A percentile compares a stretch with the other conserved stretches of the same genome.
Evolutionary conservation across 768 basidiomycete genomes (phyloP).

Genomic region (Mrakia blollopis): DNA sequence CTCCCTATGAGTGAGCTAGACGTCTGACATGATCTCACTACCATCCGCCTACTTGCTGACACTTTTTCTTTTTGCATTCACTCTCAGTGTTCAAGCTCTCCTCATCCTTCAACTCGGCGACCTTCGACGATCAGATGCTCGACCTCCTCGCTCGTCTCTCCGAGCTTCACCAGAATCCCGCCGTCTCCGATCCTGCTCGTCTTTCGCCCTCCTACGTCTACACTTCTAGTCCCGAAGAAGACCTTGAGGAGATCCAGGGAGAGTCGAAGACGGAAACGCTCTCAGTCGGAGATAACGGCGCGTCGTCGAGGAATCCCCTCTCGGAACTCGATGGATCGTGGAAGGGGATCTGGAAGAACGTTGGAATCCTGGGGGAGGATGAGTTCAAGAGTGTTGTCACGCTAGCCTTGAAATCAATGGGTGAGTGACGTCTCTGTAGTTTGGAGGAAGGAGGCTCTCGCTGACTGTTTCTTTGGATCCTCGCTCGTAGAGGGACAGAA

Average conservation of each 20-base stretch:
- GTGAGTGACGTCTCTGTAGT: slow-evolving; percentile 32
- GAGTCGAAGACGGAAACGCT: slow-evolving; percentile 31
- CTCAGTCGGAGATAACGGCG: slow-evolving; percentile 30
- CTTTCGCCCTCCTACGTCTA: slow-evolving; percentile 27
- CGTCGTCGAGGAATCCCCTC: neutral
- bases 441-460: slow-evolving; percentile 45
- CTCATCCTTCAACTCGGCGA: slow-evolving; percentile 82
- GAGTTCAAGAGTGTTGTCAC: slow-evolving; percentile 84
- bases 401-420: slow-evolving; percentile 72
- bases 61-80: too few species aligned
- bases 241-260: slow-evolving; percentile 35
- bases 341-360: slow-evolving; percentile 53
- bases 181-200: slow-evolving; percentile 25
- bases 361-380: slow-evolving; percentile 75
- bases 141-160: slow-evolving; percentile 71
- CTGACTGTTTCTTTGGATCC: neutral
- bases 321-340: slow-evolving; percentile 18
- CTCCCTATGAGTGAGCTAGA: slow-evolving; percentile 45
- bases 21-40: too few species aligned
- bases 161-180: slow-evolving; percentile 66
- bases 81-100: slow-evolving; percentile 64
- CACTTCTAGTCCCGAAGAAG: slow-evolving; percentile 38
- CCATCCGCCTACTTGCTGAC: too few species aligned
- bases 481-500: slow-evolving; percentile 49
- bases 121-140: slow-evolving; percentile 85